These are phyloP conservation scores for Aspergillus flavus DNA, from an alignment of 2,329 filamentous ascomycete genomes.

Conservation along the genomic window DNA sequence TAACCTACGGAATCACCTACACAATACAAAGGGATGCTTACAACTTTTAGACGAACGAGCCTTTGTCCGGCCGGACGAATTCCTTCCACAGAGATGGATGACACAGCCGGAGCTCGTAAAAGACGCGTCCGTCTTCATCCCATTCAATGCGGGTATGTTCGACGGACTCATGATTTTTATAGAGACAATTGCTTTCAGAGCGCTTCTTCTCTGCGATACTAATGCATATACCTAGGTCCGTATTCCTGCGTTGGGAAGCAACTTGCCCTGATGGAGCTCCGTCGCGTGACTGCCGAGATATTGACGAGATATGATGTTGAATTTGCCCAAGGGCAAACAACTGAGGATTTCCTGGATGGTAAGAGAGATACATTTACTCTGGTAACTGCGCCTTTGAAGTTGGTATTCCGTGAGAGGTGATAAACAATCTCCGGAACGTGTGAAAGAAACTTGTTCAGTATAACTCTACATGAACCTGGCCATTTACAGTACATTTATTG, in stretches of 20 bases:
- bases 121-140: conserved; percentile 17
- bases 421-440: background rate
- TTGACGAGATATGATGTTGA: background rate
- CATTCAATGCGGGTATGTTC: conserved; percentile 20
- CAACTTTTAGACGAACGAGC: background rate
- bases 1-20: no score
- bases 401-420: background rate
- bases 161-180: fast-evolving
- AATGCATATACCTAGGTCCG: background rate
- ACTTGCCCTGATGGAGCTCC: conserved; percentile 23
- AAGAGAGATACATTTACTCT: background rate
- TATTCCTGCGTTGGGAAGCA: conserved; percentile 21
- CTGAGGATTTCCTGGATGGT: background rate
- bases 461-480: background rate
- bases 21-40: background rate
- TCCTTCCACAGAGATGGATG: conserved; percentile 24
- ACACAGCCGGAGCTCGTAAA: conserved; percentile 17
- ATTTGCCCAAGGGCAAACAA: background rate
- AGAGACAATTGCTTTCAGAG: background rate
- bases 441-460: background rate
- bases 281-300: conserved; percentile 15
- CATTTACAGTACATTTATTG: background rate
- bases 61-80: conserved; percentile 11
- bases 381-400: background rate
- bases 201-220: background rate